phyloP scores from a whole-genome alignment of 768 basidiomycete species.

The Russula vinacea region DNA sequence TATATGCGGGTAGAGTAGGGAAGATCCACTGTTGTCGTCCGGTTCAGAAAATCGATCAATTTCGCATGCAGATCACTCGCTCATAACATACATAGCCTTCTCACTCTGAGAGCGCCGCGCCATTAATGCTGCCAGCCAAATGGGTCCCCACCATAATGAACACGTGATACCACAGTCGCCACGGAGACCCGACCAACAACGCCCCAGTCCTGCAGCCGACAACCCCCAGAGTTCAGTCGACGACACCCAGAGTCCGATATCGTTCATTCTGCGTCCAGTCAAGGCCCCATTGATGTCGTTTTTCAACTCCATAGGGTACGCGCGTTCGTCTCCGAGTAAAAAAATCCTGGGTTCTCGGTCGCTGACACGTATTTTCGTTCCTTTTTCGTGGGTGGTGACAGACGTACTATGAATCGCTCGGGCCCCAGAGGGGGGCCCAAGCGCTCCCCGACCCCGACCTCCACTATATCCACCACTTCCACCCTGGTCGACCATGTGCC shows the following conservation, averaged over 20 bases:
- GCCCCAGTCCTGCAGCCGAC: background rate
- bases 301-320: conserved; percentile 78
- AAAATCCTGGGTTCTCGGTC: too few relatives aligned
- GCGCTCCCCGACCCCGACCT: conserved; percentile 73
- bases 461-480: conserved; percentile 50
- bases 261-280: background rate
- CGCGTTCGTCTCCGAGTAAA: too few relatives aligned
- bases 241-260: background rate
- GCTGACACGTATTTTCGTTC: background rate
- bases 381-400: conserved; percentile 35
- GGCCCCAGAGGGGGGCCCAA: conserved; percentile 56
- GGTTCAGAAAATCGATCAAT: background rate
- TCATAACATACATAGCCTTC: background rate
- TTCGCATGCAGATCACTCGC: background rate
- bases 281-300: conserved; percentile 58
- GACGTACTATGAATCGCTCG: conserved; percentile 72
- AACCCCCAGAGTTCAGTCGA: background rate
- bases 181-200: conserved; percentile 20
- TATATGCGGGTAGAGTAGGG: background rate
- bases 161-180: conserved; percentile 25
- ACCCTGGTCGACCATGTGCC: conserved; percentile 38
- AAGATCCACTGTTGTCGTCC: background rate
- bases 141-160: background rate
- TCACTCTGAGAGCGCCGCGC: too few relatives aligned
- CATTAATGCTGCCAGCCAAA: too few relatives aligned